phyloP scores from a whole-genome alignment of 345 rosid genomes.

The sweet orange (Citrus sinensis) region DNA sequence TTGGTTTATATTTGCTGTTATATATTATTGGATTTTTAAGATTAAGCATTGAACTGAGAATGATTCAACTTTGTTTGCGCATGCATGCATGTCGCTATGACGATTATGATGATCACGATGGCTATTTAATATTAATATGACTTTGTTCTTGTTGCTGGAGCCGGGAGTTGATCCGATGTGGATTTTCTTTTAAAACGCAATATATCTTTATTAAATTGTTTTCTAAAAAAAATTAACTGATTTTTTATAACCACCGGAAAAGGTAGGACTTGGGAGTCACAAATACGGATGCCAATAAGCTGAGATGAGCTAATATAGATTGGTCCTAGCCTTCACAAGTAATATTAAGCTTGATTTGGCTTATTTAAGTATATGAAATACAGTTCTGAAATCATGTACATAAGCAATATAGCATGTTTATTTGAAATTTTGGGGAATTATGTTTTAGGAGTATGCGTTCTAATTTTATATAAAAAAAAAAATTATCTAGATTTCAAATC shows the following conservation, averaged over 20 bases:
- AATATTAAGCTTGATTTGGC: background rate
- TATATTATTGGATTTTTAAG: background rate
- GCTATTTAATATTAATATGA: background rate
- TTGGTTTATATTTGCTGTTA: background rate
- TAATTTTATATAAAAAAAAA: background rate
- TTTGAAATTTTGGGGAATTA: background rate
- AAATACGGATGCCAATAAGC: background rate
- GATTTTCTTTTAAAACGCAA: background rate
- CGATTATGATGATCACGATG: background rate
- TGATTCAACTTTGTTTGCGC: slow-evolving; percentile 1
- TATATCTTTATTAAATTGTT: background rate
- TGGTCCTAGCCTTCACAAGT: background rate
- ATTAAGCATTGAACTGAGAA: background rate
- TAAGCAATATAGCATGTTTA: background rate
- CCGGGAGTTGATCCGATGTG: background rate
- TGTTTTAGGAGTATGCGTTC: background rate
- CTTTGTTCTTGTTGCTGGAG: background rate
- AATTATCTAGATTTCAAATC: background rate
- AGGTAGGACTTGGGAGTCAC: background rate
- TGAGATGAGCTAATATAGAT: background rate
- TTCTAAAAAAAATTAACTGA: background rate
- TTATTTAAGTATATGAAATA: background rate
- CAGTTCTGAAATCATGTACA: background rate
- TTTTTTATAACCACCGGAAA: background rate
- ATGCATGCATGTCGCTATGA: slow-evolving; percentile 19